Base-by-base conservation (phyloP, 2,329 filamentous ascomycete genomes). In the Beauveria brongniartii region DNA sequence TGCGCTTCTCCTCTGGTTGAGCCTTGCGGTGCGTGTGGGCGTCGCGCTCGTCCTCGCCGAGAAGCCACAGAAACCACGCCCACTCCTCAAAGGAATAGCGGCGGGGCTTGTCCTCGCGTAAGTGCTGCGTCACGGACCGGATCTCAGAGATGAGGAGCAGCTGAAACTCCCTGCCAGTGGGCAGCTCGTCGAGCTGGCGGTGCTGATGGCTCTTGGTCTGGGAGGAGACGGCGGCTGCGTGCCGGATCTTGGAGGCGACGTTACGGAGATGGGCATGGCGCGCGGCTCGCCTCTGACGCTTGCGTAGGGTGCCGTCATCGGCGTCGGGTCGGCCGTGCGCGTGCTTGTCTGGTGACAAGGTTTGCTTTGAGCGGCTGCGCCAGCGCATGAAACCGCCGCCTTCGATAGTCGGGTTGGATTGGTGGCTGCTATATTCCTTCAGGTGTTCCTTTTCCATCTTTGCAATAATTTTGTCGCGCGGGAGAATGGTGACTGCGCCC, bases 21-120 rank as follows among this genome's bases (percentile, higher is more conserved):
- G 73, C 72, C 61, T 74, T 77, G n/a, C 77, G 70, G 67, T 87
- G 84, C 20, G 73, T 80, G 6, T 74, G 71, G 2, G 80, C 73
- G 64, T 76, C 76, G 59, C 73, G 74, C 68, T 87, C 83, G 69
- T 86, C 82, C 68, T 86, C 83, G 52, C 84, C 84, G n/a, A 96
- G 89, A 37, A 96, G 79, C 24, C 84, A 82, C 8, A 92, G 86
- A 67, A 91, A 94, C 77, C 90, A 90, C 0, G 89, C 88, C 92
- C 92, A 96, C 70, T 96, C 88, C 65, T 92, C 85, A 64, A 92
- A 97, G 0, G 78, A 80, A 70, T 96, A 97, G 59, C 80, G 81
- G 60, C 85, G 86, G 2, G 82, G 80, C 5, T 79, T 73, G 50
- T 77, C 72, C 20, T 82, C 81, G 40, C 89, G 75, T 68, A 94